phyloP scores from a whole-genome alignment of 2,329 filamentous ascomycete genomes.

The Scorias spongiosa region DNA sequence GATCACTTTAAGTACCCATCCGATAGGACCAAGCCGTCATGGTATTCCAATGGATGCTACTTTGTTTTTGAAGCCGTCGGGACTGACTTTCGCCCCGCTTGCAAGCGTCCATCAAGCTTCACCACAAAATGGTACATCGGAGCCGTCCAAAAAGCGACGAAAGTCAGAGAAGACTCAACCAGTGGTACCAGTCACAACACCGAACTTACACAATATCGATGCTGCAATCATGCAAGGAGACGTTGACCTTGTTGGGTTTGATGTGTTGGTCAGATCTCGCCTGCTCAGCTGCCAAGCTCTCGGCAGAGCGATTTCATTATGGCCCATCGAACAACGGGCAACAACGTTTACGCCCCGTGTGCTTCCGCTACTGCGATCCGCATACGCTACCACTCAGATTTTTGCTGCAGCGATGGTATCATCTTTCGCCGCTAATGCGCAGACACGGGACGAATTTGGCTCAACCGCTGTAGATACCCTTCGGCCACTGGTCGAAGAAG shows the following conservation, averaged over 20 bases:
- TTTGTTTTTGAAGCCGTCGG: conserved; percentile 87
- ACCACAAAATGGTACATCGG: conserved; percentile 37
- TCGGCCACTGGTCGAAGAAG: conserved; percentile 62
- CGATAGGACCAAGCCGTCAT: conserved; percentile 80
- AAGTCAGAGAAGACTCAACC: conserved; percentile 64
- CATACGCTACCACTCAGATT: conserved; percentile 74
- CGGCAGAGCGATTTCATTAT: conserved; percentile 64
- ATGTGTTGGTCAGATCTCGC: conserved; percentile 75
- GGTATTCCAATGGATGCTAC: conserved; percentile 83
- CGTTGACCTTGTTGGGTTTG: conserved; percentile 81
- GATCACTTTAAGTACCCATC: conserved; percentile 71
- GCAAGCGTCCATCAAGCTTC: conserved; percentile 25
- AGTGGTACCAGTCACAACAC: conserved; percentile 20
- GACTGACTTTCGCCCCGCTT: conserved; percentile 56
- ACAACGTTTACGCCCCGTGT: conserved; percentile 51
- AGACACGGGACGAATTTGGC: conserved; percentile 32
- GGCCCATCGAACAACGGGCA: conserved; percentile 46
- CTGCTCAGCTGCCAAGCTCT: conserved; percentile 77
- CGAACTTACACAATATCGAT: conserved; percentile 83
- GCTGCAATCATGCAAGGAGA: conserved; percentile 97
- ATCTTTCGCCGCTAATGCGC: conserved; percentile 13
- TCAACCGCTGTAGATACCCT: conserved; percentile 50
- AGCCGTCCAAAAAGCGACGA: conserved; percentile 59
- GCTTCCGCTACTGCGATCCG: conserved; percentile 51
- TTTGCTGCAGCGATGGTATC: conserved; percentile 72